A percentile compares a stretch with the other conserved stretches of the same genome.
Evolutionary conservation across 805 yeast species (phyloP).

Genomic region (Wickerhamiella domercqiae): DNA sequence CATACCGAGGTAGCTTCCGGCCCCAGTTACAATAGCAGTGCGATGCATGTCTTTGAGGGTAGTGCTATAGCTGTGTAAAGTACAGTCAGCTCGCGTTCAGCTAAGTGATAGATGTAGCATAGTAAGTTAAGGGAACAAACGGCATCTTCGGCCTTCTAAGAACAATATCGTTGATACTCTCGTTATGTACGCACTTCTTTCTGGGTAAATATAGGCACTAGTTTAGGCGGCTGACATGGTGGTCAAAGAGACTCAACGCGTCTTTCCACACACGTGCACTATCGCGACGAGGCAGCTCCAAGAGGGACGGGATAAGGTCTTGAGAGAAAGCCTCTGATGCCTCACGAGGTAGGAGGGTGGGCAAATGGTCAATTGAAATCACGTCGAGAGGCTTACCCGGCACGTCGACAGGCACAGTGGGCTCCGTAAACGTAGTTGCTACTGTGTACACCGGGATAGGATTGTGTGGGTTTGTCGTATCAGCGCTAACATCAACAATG

Average conservation of each 20-base stretch:
- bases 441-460: constrained; percentile 88
- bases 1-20: constrained; percentile 54
- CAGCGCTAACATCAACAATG: constrained; percentile 96
- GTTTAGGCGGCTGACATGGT: constrained; percentile 60
- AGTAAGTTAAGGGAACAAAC: no score
- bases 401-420: constrained; percentile 63
- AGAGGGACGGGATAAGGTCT: constrained; percentile 79
- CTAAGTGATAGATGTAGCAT: no score
- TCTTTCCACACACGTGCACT: constrained; percentile 82
- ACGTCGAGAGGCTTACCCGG: constrained; percentile 80
- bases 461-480: constrained; percentile 95
- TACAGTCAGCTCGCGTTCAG: no score
- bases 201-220: not conserved
- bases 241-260: constrained; percentile 70
- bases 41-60: constrained; percentile 2
- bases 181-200: no score
- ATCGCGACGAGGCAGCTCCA: constrained; percentile 67
- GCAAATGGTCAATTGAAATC: constrained; percentile 90
- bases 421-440: constrained; percentile 82
- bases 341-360: constrained; percentile 91
- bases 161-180: no score
- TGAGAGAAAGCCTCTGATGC: constrained; percentile 81
- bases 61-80: no score
- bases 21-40: constrained; percentile 29
- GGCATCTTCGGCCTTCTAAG: no score